These are phyloP conservation scores for Spergularia azorica DNA, from an alignment of 179 eudicot genomes.

Conservation along the genomic window DNA sequence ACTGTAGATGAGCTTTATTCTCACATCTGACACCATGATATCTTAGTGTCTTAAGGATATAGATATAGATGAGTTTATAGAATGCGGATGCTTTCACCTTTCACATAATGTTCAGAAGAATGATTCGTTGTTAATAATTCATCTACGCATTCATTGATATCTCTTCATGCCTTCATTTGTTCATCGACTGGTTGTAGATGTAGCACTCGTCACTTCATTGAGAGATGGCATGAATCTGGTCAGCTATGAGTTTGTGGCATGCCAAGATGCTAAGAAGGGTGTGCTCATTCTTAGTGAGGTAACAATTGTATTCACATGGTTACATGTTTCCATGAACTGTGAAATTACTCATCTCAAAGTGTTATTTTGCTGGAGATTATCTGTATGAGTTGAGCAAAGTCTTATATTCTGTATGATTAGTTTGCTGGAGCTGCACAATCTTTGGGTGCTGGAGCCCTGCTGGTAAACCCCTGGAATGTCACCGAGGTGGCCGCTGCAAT, in stretches of 20 bases:
- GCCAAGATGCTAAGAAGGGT: conserved; percentile 90
- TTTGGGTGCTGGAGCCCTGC: conserved; percentile 93
- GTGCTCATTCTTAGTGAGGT: conserved; percentile 98
- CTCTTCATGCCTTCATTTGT: neutral
- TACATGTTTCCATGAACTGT: neutral
- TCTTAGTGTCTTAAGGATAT: neutral
- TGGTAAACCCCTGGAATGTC: conserved; percentile 95
- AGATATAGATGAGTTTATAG: neutral
- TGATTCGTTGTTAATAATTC: neutral
- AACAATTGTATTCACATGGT: conserved; percentile 20
- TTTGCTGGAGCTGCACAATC: conserved; percentile 99
- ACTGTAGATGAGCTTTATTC: neutral
- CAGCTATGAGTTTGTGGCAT: conserved; percentile 97
- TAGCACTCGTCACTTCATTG: conserved; percentile 94
- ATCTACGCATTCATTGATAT: neutral
- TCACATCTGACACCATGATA: neutral
- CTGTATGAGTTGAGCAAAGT: neutral
- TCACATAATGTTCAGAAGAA: neutral
- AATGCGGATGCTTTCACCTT: neutral
- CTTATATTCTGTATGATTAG: conserved; percentile 30
- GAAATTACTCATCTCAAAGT: neutral
- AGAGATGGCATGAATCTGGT: conserved; percentile 99
- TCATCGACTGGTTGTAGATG: conserved; percentile 49
- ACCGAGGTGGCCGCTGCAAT: conserved; percentile 90
- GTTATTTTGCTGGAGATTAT: neutral